Conservation (phyloP, 768 basidiomycete genomes). For the Tricholoma flavovirens region DNA sequence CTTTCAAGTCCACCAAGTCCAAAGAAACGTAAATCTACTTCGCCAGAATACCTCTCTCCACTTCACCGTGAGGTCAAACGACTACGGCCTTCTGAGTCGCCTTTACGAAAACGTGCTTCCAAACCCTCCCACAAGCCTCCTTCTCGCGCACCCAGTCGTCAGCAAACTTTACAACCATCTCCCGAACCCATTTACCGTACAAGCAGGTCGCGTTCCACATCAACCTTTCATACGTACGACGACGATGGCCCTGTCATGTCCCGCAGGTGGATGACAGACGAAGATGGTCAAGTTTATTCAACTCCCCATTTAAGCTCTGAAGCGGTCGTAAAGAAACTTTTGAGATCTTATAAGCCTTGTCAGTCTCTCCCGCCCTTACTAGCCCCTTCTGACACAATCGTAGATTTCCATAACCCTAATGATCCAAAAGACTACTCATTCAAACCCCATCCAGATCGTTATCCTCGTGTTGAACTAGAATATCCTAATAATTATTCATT, state of each 20-base stretch:
- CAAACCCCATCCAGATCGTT: conserved; percentile 51
- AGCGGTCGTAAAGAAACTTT: conserved; percentile 52
- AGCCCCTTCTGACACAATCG: conserved; percentile 1
- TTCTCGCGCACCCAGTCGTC: conserved; percentile 41
- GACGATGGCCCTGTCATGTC: conserved; percentile 30
- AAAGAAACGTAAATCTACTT: conserved; percentile 31
- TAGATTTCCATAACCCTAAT: conserved; percentile 67
- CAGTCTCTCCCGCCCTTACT: conserved; percentile 20
- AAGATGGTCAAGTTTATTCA: conserved; percentile 48
- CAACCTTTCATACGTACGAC: conserved; percentile 38
- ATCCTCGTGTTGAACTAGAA: conserved; percentile 68
- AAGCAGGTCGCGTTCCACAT: conserved; percentile 63
- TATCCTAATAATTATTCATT: conserved; percentile 68
- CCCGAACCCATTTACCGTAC: conserved; percentile 52
- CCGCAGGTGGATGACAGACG: conserved; percentile 45
- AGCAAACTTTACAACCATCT: conserved; percentile 34
- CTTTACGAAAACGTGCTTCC: conserved; percentile 27
- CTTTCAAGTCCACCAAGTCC: conserved; percentile 22
- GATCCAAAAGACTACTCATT: conserved; percentile 61
- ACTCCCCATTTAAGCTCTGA: conserved; percentile 56
- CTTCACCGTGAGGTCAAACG: conserved; percentile 37
- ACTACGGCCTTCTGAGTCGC: conserved; percentile 23
- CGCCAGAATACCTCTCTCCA: conserved; percentile 10
- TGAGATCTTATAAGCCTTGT: conserved; percentile 70
- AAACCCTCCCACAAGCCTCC: conserved; percentile 27